Base-by-base conservation (phyloP, 139 green algal genomes). In the Picochlorum sp. region DNA sequence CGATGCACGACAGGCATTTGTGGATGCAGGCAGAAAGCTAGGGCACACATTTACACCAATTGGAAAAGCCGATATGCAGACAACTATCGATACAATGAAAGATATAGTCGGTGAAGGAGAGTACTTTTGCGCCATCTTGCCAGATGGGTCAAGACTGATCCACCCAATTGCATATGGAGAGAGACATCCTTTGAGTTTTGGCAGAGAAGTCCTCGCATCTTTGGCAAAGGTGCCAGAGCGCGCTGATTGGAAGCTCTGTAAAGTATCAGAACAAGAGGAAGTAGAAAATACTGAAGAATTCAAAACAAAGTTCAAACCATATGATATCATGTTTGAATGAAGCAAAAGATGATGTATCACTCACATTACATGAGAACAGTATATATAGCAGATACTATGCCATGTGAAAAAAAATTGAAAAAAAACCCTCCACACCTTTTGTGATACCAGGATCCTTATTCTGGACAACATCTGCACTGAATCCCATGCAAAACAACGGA, bases 171-270 rank as follows among this genome's bases (percentile, higher is more conserved):
- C 73, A 52, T 74, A 71, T 14, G 74, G 73, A 66, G 47, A 54
- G 47, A 54, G 83, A 6, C 81, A 82, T 61, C 87, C 86, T 6
- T 80, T 95, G 60, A 81, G 80, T 52, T 87, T 90, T 65, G 86
- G 89, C 5, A 67, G 83, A 1, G 78, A 93, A 59, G 85, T 91
- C 37, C 45, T 94, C 7, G 88, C 90, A 0, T 60, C 78, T 44
- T 57, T 95, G 57, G 73, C 77, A 13, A 81, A 81, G 0, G 62
- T 38, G n/a, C 87, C 88, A 1, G 73, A 92, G 28, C 66, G 58
- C 15, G 88, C 83, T 4, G 86, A 95, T 62, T 96, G 90, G 90
- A 92, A 92, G 73, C 56, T 50, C 15, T 92, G 85, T 67, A 23
- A 38, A 37, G 24, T 74, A 23, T 74, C 49, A 13, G 20, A 49